Conservation (phyloP, 2,329 filamentous ascomycete genomes). For the Sclerotinia borealis region DNA sequence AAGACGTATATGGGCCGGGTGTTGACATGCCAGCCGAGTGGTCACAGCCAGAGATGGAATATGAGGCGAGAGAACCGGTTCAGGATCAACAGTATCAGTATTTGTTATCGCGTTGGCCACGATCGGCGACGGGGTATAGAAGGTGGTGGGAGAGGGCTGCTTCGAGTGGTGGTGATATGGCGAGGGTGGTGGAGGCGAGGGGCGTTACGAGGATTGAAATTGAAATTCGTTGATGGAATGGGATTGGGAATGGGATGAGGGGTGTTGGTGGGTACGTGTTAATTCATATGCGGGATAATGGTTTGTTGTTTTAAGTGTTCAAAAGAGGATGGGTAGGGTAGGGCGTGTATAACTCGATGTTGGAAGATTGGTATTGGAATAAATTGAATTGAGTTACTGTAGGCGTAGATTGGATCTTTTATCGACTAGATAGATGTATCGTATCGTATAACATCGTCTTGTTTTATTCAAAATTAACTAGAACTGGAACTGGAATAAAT, state of each 20-base stretch:
- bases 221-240: slow-evolving; percentile 3
- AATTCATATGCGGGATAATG: neutral
- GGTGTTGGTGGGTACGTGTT: too few species aligned
- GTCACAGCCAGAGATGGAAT: slow-evolving; percentile 9
- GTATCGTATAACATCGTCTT: too few species aligned
- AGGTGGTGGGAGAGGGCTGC: neutral
- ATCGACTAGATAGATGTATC: neutral
- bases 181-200: slow-evolving; percentile 32
- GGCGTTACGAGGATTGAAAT: slow-evolving; percentile 10
- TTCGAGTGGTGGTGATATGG: slow-evolving; percentile 24
- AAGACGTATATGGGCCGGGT: slow-evolving; percentile 16
- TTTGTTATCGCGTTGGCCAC: slow-evolving; percentile 9
- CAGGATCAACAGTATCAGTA: slow-evolving; percentile 10
- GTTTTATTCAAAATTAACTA: neutral
- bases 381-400: neutral
- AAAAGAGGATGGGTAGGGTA: too few species aligned
- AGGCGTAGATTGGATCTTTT: neutral
- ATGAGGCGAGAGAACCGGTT: neutral
- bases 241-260: neutral
- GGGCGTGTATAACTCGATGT: neutral
- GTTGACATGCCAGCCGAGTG: neutral
- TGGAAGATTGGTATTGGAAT: neutral
- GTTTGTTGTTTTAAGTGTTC: neutral
- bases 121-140: neutral
- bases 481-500: too few species aligned